Evolutionary conservation across 2,329 filamentous ascomycete species (phyloP).

Genomic region (Knoxdaviesia capensis): DNA sequence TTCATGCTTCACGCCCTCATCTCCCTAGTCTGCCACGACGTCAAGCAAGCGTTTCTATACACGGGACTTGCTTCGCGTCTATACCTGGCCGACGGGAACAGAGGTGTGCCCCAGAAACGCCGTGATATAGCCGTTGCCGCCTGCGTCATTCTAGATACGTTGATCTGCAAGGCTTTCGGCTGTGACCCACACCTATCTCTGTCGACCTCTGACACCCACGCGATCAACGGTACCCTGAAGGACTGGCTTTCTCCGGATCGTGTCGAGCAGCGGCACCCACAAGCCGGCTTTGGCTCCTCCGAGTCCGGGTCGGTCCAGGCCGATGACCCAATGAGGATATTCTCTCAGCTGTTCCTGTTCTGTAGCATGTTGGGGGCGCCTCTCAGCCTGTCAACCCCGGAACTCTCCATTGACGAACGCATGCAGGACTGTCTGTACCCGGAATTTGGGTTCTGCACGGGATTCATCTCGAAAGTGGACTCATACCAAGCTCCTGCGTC

Average conservation of each 20-base stretch:
- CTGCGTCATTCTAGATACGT: slow-evolving; percentile 41
- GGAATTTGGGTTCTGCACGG: slow-evolving; percentile 3
- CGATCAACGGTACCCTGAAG: slow-evolving; percentile 24
- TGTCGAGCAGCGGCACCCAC: background rate
- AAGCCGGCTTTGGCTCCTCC: no score
- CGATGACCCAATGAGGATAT: no score
- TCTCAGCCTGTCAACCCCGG: no score
- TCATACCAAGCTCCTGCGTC: background rate
- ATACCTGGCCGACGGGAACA: slow-evolving; percentile 38
- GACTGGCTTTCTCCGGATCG: slow-evolving; percentile 19
- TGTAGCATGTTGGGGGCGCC: no score
- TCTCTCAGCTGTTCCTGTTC: no score
- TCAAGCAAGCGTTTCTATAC: no score
- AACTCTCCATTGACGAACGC: no score
- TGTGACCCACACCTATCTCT: slow-evolving; percentile 18
- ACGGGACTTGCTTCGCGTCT: slow-evolving; percentile 39
- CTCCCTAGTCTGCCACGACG: slow-evolving; percentile 37
- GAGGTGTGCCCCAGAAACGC: slow-evolving; percentile 14
- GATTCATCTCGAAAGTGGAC: background rate
- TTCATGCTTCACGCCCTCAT: slow-evolving; percentile 39
- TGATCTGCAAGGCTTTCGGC: slow-evolving; percentile 30
- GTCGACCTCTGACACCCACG: slow-evolving; percentile 25
- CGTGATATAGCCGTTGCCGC: slow-evolving; percentile 12
- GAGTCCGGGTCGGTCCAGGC: no score
- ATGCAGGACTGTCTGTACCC: slow-evolving; percentile 3